These are phyloP conservation scores for Furcasterigmium furcatum DNA, from an alignment of 2,329 filamentous ascomycete genomes.

Conservation along the genomic window DNA sequence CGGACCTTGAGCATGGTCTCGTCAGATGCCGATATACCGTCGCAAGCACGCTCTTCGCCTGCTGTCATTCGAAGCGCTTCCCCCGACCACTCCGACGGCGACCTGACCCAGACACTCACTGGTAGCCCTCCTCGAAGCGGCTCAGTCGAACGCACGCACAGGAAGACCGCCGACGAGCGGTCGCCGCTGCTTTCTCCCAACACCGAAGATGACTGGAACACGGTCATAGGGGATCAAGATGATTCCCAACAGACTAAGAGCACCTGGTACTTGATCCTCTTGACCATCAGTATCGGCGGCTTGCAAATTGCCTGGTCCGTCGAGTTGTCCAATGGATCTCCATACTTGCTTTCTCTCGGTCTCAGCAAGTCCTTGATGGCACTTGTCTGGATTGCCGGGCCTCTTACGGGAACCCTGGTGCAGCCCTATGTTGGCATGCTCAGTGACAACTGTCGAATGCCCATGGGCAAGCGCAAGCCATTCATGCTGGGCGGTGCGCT, in stretches of 20 bases:
- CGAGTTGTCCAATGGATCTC: slow-evolving; percentile 89
- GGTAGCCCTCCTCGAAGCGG: slow-evolving; percentile 5
- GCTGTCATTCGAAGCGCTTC: slow-evolving; percentile 7
- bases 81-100: slow-evolving; percentile 2
- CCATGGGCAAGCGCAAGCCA: slow-evolving; percentile 76
- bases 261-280: slow-evolving; percentile 77
- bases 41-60: slow-evolving; percentile 6
- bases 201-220: slow-evolving; percentile 6
- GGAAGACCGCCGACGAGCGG: slow-evolving; percentile 4
- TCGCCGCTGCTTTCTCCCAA: slow-evolving; percentile 9
- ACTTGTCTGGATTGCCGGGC: slow-evolving; percentile 81
- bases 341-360: slow-evolving; percentile 75
- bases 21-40: slow-evolving; percentile 5
- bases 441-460: slow-evolving; percentile 71
- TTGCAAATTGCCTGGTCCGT: slow-evolving; percentile 96
- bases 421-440: slow-evolving; percentile 81
- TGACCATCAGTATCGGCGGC: slow-evolving; percentile 84
- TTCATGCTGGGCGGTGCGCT: slow-evolving; percentile 72
- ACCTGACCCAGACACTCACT: slow-evolving; percentile 3
- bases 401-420: slow-evolving; percentile 73
- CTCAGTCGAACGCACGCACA: slow-evolving; percentile 1
- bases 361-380: slow-evolving; percentile 81
- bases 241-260: slow-evolving; percentile 66
- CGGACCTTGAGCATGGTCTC: slow-evolving; percentile 9
- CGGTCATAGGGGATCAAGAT: slow-evolving; percentile 7